Conservation (phyloP, 2,329 filamentous ascomycete genomes). For the Xylogone sp. region DNA sequence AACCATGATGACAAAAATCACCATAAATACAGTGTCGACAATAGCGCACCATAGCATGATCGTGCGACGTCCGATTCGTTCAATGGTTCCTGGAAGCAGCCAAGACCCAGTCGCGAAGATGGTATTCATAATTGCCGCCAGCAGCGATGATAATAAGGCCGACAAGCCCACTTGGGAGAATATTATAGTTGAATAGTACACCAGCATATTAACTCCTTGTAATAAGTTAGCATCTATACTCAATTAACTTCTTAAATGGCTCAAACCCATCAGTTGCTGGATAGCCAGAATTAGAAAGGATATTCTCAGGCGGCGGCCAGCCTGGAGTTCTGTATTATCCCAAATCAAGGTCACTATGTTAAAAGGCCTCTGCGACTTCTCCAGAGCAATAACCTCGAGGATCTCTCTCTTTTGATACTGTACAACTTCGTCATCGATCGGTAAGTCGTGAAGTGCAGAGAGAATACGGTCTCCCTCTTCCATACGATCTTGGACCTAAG, state of each 20-base stretch:
- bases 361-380: conserved; percentile 19
- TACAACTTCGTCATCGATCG: conserved; percentile 11
- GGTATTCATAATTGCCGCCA: conserved; percentile 24
- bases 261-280: conserved; percentile 9
- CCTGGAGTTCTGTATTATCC: conserved; percentile 32
- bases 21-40: conserved; percentile 4
- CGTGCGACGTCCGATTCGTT: conserved; percentile 25
- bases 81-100: conserved; percentile 24
- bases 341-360: conserved; percentile 25
- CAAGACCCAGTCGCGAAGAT: conserved; percentile 24
- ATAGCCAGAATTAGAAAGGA: conserved; percentile 31
- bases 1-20: conserved; percentile 6
- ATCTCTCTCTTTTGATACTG: conserved; percentile 23
- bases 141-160: conserved; percentile 19
- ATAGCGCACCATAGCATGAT: conserved; percentile 13
- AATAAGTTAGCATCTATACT: background rate
- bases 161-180: conserved; percentile 26
- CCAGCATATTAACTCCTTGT: conserved; percentile 27
- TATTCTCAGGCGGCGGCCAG: conserved; percentile 32
- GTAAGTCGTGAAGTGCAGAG: conserved; percentile 5
- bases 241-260: background rate
- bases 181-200: conserved; percentile 28
- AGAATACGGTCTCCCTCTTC: conserved; percentile 11
- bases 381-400: conserved; percentile 20
- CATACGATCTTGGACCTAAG: conserved; percentile 5